Evolutionary conservation across 2,329 filamentous ascomycete species (phyloP).

Genomic region (Penicillium concentricum): DNA sequence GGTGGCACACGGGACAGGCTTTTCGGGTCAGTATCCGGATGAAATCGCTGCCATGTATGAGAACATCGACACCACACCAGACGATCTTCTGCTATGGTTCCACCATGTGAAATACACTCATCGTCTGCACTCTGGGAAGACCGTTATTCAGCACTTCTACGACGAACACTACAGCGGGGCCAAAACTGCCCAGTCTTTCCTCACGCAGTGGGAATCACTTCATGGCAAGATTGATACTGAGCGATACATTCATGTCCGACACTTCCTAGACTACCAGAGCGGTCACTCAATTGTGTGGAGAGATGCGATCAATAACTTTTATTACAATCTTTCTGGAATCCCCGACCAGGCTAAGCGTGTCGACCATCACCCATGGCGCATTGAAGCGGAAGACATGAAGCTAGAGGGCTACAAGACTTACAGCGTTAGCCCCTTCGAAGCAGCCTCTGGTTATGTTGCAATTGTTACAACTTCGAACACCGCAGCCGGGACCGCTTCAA

Average conservation of each 20-base stretch:
- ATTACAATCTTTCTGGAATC: constrained; percentile 61
- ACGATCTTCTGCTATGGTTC: constrained; percentile 70
- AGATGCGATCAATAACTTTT: constrained; percentile 65
- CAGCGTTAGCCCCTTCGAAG: constrained; percentile 58
- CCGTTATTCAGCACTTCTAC: constrained; percentile 67
- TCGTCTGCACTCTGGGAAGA: constrained; percentile 60
- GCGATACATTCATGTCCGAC: constrained; percentile 59
- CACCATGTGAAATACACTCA: constrained; percentile 71
- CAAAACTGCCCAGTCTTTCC: constrained; percentile 60
- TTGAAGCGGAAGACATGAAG: constrained; percentile 67
- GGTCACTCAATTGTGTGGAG: constrained; percentile 71
- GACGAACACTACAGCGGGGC: constrained; percentile 62
- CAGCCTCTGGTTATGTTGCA: constrained; percentile 56
- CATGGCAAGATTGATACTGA: constrained; percentile 58
- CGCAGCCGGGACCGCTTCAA: constrained; percentile 51
- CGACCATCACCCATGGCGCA: constrained; percentile 61
- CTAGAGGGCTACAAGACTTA: constrained; percentile 58
- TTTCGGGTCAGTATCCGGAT: constrained; percentile 63
- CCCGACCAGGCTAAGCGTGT: constrained; percentile 58
- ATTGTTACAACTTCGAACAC: constrained; percentile 57
- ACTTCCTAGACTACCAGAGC: constrained; percentile 63
- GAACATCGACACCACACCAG: constrained; percentile 61
- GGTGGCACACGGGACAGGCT: constrained; percentile 65
- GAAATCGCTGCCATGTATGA: constrained; percentile 61
- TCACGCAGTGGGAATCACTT: constrained; percentile 54